Evolutionary conservation across 352 stramenopile species (phyloP), one percentile per base, ranked within the genome.

Genomic region (Phytophthora boehmeriae): DNA sequence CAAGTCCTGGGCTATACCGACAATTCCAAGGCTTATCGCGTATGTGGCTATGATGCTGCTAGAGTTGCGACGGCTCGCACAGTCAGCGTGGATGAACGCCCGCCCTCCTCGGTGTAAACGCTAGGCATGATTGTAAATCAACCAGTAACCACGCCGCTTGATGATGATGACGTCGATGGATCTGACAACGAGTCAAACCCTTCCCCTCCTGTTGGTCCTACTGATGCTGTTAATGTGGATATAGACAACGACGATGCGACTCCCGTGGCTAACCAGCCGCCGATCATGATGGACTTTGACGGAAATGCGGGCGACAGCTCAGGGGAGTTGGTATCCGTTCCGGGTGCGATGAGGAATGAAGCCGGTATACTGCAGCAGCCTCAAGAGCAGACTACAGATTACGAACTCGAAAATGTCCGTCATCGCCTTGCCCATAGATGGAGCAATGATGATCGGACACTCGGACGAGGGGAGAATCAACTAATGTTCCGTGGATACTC

Each of bases 1-100:
- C 22, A 22, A 28, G 4, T 59, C 28, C 35, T 59, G 9, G 52
- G 52, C 4, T 59, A 59, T 17, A 5, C 52, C 2, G 52, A 59
- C 13, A 20, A n/a, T 9, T 35, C 52, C 2, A 59, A 59, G 10
- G 16, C 10, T 11, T 59, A 59, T 32, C 52, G 52, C n/a, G 52
- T 59, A 3, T 59, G 36, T 16, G 52, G 32, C 17, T 4, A 53
- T 27, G 52, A 59, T 16, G n/a, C n/a, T n/a, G n/a, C n/a, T n/a
- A n/a, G 6, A 36, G 6, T 11, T 11, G 6, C n/a, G n/a, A n/a
- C n/a, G n/a, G n/a, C n/a, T n/a, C n/a, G n/a, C n/a, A n/a, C n/a
- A n/a, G n/a, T n/a, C 30, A 36, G 30, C 30, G 30, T 36, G 11
- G 30, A 6, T 36, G 30, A 36, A 36, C 30, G 11, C 30, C 30